Percentiles rank a stretch among this genome's conserved stretches.
Conservation (phyloP, 176 grass and related monocot species). For the Oryza longistaminata region DNA sequence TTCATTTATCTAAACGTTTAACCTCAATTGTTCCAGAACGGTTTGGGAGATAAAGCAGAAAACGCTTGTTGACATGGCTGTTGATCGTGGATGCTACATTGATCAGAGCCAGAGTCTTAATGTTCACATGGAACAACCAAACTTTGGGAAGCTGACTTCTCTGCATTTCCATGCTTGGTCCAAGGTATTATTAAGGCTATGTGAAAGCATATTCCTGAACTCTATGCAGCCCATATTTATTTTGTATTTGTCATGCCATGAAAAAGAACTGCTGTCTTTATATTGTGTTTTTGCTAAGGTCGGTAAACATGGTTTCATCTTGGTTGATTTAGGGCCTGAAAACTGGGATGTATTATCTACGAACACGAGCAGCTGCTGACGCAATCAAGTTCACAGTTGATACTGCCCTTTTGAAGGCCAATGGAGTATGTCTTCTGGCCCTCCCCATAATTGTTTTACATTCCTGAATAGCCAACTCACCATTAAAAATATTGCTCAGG, state of each 20-base stretch:
- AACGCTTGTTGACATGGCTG: slow-evolving; percentile 95
- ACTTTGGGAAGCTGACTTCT: slow-evolving; percentile 93
- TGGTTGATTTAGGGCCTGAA: slow-evolving; percentile 74
- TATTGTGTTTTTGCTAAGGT: not conserved
- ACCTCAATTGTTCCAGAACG: slow-evolving; percentile 55
- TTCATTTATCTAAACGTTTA: slow-evolving; percentile 4
- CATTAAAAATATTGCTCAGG: slow-evolving; percentile 37
- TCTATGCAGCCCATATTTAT: not conserved
- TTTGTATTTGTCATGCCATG: not conserved
- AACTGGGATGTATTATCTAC: slow-evolving; percentile 99
- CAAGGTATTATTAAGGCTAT: slow-evolving; percentile 49
- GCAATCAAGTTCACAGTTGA: slow-evolving; percentile 99
- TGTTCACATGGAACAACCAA: slow-evolving; percentile 97
- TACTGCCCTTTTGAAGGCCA: slow-evolving; percentile 63
- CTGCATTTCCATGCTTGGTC: slow-evolving; percentile 99
- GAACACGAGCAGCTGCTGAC: slow-evolving; percentile 87
- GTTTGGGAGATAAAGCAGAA: slow-evolving; percentile 99
- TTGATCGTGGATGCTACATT: slow-evolving; percentile 95
- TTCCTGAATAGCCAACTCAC: slow-evolving; percentile 9
- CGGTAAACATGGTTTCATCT: not conserved
- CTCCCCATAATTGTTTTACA: not conserved
- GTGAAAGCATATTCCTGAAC: not conserved
- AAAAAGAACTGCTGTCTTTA: not conserved
- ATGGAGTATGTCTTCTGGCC: not conserved
- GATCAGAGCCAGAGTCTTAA: slow-evolving; percentile 99